phyloP scores from a whole-genome alignment of 2,329 filamentous ascomycete genomes.

The Colletotrichum camelliae region DNA sequence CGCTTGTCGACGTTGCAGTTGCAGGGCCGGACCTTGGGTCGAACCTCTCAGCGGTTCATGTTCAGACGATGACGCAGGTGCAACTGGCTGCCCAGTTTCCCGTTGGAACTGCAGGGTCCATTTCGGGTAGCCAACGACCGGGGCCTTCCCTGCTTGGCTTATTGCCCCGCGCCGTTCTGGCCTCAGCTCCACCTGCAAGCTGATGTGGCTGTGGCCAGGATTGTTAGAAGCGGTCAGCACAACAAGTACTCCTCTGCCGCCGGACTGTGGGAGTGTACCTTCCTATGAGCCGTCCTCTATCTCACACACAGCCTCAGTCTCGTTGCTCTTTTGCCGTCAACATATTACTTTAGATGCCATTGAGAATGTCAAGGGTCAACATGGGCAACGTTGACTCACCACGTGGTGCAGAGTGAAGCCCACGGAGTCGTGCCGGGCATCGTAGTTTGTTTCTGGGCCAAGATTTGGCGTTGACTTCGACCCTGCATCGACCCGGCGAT shows the following conservation, averaged over 20 bases:
- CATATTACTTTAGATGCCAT: not conserved
- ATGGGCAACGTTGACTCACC: not conserved
- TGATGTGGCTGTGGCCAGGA: conserved; percentile 1
- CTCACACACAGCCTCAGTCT: not conserved
- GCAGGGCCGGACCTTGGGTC: conserved; percentile 14
- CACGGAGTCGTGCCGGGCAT: not conserved
- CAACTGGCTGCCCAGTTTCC: conserved; percentile 21
- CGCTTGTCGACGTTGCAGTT: conserved; percentile 8
- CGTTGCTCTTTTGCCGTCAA: not conserved
- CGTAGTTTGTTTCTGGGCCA: not conserved
- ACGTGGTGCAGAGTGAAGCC: not conserved
- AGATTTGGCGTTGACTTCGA: not conserved
- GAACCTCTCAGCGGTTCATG: not conserved
- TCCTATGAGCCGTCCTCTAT: not conserved
- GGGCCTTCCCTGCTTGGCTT: conserved; percentile 18
- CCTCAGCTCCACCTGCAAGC: not conserved
- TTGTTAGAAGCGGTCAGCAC: not conserved
- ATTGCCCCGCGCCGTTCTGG: not conserved
- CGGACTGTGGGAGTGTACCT: not conserved
- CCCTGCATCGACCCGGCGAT: not conserved
- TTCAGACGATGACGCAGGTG: conserved; percentile 24
- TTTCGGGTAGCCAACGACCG: not conserved
- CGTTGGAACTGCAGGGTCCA: conserved; percentile 9
- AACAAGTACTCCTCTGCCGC: not conserved
- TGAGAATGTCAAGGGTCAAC: not conserved